phyloP scores from a whole-genome alignment of 2,329 filamentous ascomycete genomes.

The Acarospora socialis region DNA sequence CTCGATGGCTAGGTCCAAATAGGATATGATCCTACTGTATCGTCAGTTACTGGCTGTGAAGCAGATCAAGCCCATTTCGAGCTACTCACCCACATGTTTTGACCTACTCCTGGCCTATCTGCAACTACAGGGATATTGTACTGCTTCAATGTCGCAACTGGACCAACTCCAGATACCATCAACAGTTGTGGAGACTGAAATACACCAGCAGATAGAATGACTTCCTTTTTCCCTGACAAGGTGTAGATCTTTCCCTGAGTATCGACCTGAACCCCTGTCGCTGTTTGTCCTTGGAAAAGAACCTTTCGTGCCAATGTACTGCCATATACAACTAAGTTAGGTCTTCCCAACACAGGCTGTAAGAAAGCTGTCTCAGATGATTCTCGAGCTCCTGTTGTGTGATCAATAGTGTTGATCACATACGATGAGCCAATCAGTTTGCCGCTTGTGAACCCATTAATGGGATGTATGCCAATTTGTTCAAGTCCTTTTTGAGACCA shows the following conservation, averaged over 20 bases:
- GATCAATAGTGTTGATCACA: conserved; percentile 3
- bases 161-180: conserved; percentile 37
- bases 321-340: conserved; percentile 5
- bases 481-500: conserved; percentile 6
- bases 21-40: not conserved
- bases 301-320: conserved; percentile 2
- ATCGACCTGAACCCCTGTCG: conserved; percentile 6
- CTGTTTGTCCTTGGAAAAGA: conserved; percentile 3
- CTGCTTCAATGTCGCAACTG: conserved; percentile 27
- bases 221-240: conserved; percentile 23
- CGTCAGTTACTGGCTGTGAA: not conserved
- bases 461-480: conserved; percentile 1
- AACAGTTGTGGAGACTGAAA: conserved; percentile 40
- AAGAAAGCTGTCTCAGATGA: conserved; percentile 10
- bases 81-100: conserved; percentile 7
- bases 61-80: not conserved
- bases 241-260: conserved; percentile 2
- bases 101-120: conserved; percentile 10
- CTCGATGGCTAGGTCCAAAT: not conserved
- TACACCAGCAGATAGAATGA: conserved; percentile 32
- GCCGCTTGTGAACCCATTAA: conserved; percentile 3
- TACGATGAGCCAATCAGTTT: conserved; percentile 3
- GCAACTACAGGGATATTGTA: conserved; percentile 33
- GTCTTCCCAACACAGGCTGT: conserved; percentile 3
- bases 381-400: not conserved